A percentile compares a stretch with the other conserved stretches of the same genome.
Conservation (phyloP, 2,329 filamentous ascomycete genomes). For the Diaporthe aspalathi region DNA sequence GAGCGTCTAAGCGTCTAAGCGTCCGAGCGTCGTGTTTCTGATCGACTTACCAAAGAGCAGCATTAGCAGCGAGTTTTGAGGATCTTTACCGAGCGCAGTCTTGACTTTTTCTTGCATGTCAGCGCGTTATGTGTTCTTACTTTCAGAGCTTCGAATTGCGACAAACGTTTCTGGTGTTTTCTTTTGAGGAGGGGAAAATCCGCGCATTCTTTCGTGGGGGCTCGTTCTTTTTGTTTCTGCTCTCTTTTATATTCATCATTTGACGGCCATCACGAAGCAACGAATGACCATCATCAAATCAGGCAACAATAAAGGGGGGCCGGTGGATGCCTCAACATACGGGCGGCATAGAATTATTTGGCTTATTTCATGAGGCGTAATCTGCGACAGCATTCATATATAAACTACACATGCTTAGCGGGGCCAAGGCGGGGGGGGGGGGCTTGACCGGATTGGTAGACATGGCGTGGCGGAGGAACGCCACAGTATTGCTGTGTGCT, state of each 20-base stretch:
- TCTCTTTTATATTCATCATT: background rate
- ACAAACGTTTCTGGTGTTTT: background rate
- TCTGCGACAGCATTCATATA: slow-evolving; percentile 27
- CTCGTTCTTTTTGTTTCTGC: background rate
- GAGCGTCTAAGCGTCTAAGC: too few relatives aligned
- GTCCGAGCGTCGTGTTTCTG: slow-evolving; percentile 1
- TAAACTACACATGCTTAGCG: background rate
- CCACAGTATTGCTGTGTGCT: background rate
- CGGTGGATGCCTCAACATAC: background rate
- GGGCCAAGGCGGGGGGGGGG: background rate
- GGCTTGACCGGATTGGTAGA: background rate
- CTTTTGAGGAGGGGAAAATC: background rate
- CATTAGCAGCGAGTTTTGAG: slow-evolving; percentile 34
- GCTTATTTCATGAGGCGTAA: slow-evolving; percentile 11
- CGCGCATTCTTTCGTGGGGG: background rate
- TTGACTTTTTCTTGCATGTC: slow-evolving; percentile 21
- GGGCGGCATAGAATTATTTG: slow-evolving; percentile 31
- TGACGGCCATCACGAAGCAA: slow-evolving; percentile 35
- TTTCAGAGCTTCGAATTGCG: background rate
- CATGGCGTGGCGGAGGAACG: slow-evolving; percentile 1
- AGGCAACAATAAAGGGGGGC: slow-evolving; percentile 29
- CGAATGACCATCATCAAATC: slow-evolving; percentile 36
- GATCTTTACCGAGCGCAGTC: slow-evolving; percentile 9
- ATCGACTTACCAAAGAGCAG: background rate
- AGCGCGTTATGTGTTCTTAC: background rate